A percentile compares a stretch with the other conserved stretches of the same genome.
phyloP scores from a whole-genome alignment of 176 grass and related monocot genomes.

The Calamus simplicifolius region DNA sequence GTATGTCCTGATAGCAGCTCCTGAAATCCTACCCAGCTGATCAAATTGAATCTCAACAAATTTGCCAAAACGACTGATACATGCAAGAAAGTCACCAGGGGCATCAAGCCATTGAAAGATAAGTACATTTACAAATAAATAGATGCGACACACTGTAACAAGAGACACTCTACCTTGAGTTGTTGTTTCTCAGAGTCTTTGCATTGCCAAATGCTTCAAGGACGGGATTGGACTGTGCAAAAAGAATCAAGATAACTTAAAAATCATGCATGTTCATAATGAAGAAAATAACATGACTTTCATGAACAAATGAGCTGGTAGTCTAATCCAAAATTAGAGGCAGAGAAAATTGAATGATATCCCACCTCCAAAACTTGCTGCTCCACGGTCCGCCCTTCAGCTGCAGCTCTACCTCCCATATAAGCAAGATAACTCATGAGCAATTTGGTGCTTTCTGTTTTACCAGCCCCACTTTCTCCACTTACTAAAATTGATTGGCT shows the following conservation, averaged over 20 bases:
- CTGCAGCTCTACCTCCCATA: conserved; percentile 69
- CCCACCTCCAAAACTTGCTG: conserved; percentile 84
- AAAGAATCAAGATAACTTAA: conserved; percentile 12
- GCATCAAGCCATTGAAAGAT: not conserved
- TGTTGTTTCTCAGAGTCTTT: conserved; percentile 91
- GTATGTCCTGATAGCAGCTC: conserved; percentile 85
- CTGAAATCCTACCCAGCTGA: conserved; percentile 59
- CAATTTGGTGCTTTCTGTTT: conserved; percentile 86
- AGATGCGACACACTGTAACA: not conserved
- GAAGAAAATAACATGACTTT: too few species aligned
- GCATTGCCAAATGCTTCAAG: conserved; percentile 95
- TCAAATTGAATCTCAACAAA: conserved; percentile 97
- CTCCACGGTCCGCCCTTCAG: conserved; percentile 65
- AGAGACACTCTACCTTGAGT: conserved; percentile 56
- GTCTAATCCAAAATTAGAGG: not conserved
- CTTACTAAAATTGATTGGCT: conserved; percentile 85
- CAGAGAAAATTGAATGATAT: conserved; percentile 3
- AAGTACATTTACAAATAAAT: not conserved
- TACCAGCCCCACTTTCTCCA: conserved; percentile 85
- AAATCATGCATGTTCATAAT: too few species aligned
- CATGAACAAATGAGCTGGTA: conserved; percentile 2
- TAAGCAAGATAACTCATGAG: conserved; percentile 93
- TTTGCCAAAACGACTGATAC: conserved; percentile 75
- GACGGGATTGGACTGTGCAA: conserved; percentile 78
- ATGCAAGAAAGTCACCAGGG: not conserved